Evolutionary conservation across 208 protist species (phyloP), one percentile per base, ranked within the genome.

Genomic region (Leishmania arabica): DNA sequence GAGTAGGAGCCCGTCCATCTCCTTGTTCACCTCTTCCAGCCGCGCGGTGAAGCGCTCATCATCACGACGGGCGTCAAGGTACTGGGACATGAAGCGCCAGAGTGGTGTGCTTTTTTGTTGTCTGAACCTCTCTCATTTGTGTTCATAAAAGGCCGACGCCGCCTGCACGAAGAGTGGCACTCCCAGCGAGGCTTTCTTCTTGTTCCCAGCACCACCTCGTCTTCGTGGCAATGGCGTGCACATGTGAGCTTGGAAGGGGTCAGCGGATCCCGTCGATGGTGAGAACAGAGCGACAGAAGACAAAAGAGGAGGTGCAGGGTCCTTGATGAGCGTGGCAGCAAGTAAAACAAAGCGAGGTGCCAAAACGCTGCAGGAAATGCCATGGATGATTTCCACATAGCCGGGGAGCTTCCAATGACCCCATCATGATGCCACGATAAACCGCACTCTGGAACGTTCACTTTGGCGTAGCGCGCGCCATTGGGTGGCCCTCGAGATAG

Each of bases 1-100:
- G 42, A 91, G 86, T 37, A 97, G 88, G 0, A 95, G 80, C 40
- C 56, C 79, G 77, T 94, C 88, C 91, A 95, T 93, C 74, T 97
- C 93, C n/a, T 84, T 78, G 71, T 95, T 95, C 37, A 95, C 92
- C 60, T 89, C 88, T 47, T 90, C 74, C 51, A 97, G 87, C 6
- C 90, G 89, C 3, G 80, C 62, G 60, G 88, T 77, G 70, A 97
- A 97, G 76, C 54, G 56, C 68, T 83, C 81, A 51, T 79, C 80
- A 37, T 88, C 81, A 7, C 77, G 65, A 15, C 65, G 69, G 24
- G 77, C 62, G 5, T 74, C 78, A 21, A 58, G 7, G 75, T 78
- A 79, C 15, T 27, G 13, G 17, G 76, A 56, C 81, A 84, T 84
- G 69, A 42, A 19, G 53, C 6, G 40, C 15, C 17, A 78, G 21